Evolutionary conservation across 169 alveolate genomes (phyloP), one percentile per base, ranked within the genome.

Genomic region (Plasmodium gallinaceum): DNA sequence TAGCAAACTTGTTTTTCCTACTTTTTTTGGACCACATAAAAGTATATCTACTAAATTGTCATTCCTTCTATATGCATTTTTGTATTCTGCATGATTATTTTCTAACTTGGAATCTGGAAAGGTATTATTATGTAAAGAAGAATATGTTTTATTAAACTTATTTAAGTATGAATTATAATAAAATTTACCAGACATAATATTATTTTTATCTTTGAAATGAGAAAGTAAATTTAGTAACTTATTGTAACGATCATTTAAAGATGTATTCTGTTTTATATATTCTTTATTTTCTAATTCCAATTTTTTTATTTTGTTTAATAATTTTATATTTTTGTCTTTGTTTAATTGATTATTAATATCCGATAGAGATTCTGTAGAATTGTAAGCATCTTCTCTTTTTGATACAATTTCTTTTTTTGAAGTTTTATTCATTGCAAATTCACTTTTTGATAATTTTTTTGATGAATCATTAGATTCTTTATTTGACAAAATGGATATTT

Each of bases 1-100:
- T 20, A 83, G 0, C 18, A 83, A 48, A 32, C 91, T 83, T 7
- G 92, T 91, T 57, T 91, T 91, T 7, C 94, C 94, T 16, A 91
- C 94, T 0, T 37, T 54, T 48, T 74, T 69, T 0, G 94, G 92
- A 2, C 94, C 94, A 22, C 91, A 74, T 51, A 91, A 68, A 48
- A 91, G 73, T 14, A 91, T 45, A 46, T 91, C 94, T 7, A 85
- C 83, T n/a, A 22, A 45, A 16, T 54, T 66, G 8, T 66, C 83
- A 52, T 64, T 86, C 18, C 22, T 57, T 39, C 48, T 58, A n/a
- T 68, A 48, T 4, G 16, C 26, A 24, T n/a, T 75, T 14, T 60
- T 75, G 7, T 58, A 16, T 22, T 16, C 61, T 20, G 32, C 8
- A 62, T 10, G 20, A 7, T n/a, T 39, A 8, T 46, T 32, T 18